phyloP scores from a whole-genome alignment of 495 filamentous ascomycete genomes.

The Cercophora samala region DNA sequence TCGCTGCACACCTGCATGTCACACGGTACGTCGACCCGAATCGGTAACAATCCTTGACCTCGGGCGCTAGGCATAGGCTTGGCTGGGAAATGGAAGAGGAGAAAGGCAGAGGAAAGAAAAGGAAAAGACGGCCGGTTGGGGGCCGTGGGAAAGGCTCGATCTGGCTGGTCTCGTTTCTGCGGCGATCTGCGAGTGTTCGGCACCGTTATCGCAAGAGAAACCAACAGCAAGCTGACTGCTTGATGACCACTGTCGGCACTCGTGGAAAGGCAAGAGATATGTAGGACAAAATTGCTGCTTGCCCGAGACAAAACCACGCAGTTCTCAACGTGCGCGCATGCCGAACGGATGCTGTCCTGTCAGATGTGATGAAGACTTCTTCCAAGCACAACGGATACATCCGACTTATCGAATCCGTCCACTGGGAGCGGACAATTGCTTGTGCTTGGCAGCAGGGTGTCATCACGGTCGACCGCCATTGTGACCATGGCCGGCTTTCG shows the following conservation, averaged over 20 bases:
- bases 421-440: not conserved
- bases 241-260: conserved; percentile 7
- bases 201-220: conserved; percentile 8
- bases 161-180: not conserved
- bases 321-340: conserved; percentile 27
- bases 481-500: conserved; percentile 15
- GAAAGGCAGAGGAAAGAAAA: not conserved
- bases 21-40: conserved; percentile 19
- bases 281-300: not conserved
- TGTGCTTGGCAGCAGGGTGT: not conserved
- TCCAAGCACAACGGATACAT: not conserved
- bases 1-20: conserved; percentile 30
- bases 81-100: not conserved
- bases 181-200: conserved; percentile 17
- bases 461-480: conserved; percentile 13
- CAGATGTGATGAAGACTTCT: not conserved
- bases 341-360: conserved; percentile 21
- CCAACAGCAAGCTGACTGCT: not conserved
- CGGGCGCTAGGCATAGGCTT: conserved; percentile 25
- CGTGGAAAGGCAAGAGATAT: not conserved
- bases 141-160: too few species aligned
- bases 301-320: conserved; percentile 15
- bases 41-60: conserved; percentile 8
- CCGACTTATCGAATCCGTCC: not conserved
- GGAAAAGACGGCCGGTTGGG: not conserved